Base-by-base conservation (phyloP, 2,329 filamentous ascomycete genomes). In the Salinomyces thailandicus region DNA sequence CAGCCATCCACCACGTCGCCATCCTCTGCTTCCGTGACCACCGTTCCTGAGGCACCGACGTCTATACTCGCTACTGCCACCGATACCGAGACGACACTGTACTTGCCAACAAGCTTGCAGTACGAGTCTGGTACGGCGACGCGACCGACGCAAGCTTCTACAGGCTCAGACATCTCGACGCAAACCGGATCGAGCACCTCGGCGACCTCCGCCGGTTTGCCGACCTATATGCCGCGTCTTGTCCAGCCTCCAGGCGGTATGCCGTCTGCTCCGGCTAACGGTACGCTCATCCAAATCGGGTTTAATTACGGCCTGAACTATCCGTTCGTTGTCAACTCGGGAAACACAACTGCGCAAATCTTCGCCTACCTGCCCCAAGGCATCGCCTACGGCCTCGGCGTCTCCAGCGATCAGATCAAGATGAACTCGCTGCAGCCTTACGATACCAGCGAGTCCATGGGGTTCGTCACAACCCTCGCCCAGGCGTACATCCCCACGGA, bases 231-330 rank as follows among this genome's bases (percentile, higher is more conserved):
- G 40, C 86, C 86, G 14, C 76, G 75, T 51, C 73, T 83, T 29
- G 87, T 95, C 46, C 74, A 78, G 18, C 85, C 85, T 6, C 73
- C 76, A 27, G 69, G 72, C 38, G 72, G 73, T 18, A 68, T 72
- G 33, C 66, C 69, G 14, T 41, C 63, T 4, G 43, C 49, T 5
- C 81, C 84, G 0, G 62, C 68, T 3, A 81, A 83, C 48, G 77
- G 74, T 1, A 77, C 75, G 3, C 62, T 83, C 49, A 79, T 94
- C 48, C 85, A 94, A 57, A 72, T 96, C 44, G 91, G 83, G 20
- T 95, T 96, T 71, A 67, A 75, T 35, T 81, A 77, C 53, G 73
- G 75, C 1, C 71, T 93, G 49, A 89, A 93, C 64, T 98, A 91
- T 60, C 65, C 73, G 6, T 94, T 93, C 55, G 82, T 96, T 18